These are phyloP conservation scores for Cladosporium colombiae DNA, from an alignment of 2,329 filamentous ascomycete genomes.

Conservation along the genomic window DNA sequence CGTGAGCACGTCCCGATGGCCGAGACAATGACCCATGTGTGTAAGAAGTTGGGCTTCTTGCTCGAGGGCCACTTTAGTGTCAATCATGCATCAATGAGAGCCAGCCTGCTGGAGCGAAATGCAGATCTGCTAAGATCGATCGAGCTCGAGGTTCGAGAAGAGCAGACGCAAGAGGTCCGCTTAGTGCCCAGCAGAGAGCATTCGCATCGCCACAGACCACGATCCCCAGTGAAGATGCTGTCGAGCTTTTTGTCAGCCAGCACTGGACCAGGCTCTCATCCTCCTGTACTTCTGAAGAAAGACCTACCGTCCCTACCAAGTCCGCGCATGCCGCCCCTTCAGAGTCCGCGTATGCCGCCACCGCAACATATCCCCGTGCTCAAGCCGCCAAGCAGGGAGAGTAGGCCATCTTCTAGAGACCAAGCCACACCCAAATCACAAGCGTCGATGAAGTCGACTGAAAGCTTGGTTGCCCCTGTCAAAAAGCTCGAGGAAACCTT, in stretches of 20 bases:
- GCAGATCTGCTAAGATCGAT: conserved; percentile 74
- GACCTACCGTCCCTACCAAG: conserved; percentile 32
- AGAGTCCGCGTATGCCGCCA: conserved; percentile 17
- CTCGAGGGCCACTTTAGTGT: conserved; percentile 62
- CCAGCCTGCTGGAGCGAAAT: conserved; percentile 74
- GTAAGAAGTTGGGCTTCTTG: conserved; percentile 31
- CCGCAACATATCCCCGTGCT: conserved; percentile 36
- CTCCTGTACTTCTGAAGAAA: conserved; percentile 31
- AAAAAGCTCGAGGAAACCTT: conserved; percentile 81
- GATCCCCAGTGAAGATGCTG: conserved; percentile 88
- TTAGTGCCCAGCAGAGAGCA: conserved; percentile 20
- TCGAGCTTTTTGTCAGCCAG: conserved; percentile 70
- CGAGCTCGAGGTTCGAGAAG: conserved; percentile 43
- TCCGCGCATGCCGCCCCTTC: conserved; percentile 21
- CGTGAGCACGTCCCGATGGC: conserved; percentile 72
- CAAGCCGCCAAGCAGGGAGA: conserved; percentile 40
- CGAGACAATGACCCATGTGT: conserved; percentile 61
- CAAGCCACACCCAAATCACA: conserved; percentile 41
- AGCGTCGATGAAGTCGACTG: conserved; percentile 55
- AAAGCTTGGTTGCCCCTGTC: conserved; percentile 56
- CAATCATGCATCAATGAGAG: conserved; percentile 63
- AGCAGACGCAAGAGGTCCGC: conserved; percentile 39
- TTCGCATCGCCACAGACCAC: conserved; percentile 50
- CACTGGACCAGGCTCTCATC: conserved; percentile 50
- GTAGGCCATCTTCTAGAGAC: conserved; percentile 37